A percentile compares a stretch with the other conserved stretches of the same genome.
Conservation (phyloP, 2,329 filamentous ascomycete species). For the Acrocalymma vagum region DNA sequence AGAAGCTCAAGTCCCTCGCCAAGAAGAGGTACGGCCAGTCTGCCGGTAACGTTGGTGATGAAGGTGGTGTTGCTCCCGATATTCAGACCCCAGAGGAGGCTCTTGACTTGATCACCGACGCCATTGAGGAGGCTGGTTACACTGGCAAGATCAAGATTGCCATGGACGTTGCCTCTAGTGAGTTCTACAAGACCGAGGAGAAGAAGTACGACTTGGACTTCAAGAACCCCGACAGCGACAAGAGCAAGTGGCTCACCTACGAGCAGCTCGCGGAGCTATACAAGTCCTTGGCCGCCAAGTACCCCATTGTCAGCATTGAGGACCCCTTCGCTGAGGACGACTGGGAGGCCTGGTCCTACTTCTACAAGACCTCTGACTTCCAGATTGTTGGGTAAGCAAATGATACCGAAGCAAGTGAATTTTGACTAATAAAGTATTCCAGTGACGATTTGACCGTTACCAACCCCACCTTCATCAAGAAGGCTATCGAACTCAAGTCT, state of each 20-base stretch:
- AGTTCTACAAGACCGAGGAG: constrained; percentile 95
- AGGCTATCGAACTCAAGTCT: constrained; percentile 98
- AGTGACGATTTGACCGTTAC: constrained; percentile 98
- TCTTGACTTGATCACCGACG: constrained; percentile 91
- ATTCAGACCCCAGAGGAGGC: constrained; percentile 98
- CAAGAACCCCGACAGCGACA: constrained; percentile 99
- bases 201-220: constrained; percentile 99
- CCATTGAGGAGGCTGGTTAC: constrained; percentile 96
- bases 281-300: constrained; percentile 87
- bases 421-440: not conserved
- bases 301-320: constrained; percentile 98
- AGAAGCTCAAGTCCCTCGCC: constrained; percentile 93
- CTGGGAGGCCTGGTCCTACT: constrained; percentile 99
- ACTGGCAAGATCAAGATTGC: constrained; percentile 96
- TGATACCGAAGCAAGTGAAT: not conserved
- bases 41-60: constrained; percentile 97
- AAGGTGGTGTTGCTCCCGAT: constrained; percentile 99
- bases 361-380: constrained; percentile 98
- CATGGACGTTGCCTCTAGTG: constrained; percentile 98
- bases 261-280: constrained; percentile 95
- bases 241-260: constrained; percentile 97
- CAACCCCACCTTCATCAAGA: constrained; percentile 99
- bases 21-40: constrained; percentile 99
- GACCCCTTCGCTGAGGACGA: constrained; percentile 99
- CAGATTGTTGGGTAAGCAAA: constrained; percentile 81